Base-by-base conservation (phyloP, 1,284 basidiomycete species). In the Austroboletus novae-zelandiae region DNA sequence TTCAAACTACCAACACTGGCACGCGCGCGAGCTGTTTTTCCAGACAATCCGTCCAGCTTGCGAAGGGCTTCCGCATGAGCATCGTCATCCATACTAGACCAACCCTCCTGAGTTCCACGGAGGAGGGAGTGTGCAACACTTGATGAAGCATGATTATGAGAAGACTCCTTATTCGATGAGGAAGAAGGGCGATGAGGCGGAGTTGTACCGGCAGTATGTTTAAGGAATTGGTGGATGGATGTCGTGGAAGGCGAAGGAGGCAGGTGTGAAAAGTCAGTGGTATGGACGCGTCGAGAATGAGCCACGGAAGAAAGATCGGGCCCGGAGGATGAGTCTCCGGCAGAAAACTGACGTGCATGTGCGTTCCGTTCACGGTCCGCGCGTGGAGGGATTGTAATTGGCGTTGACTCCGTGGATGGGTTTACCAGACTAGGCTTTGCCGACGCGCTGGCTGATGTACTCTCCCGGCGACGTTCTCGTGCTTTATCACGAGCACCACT, bases 31-130 rank as follows among this genome's bases (percentile, higher is more conserved):
- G 84, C 80, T 36, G 78, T 84, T 58, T 90, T 92, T 7, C 82
- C 84, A 4, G 84, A 83, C 13, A 98, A 70, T 1, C 96, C 96
- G 62, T 99, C 97, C 23, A 99, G 74, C 71, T 97, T 97, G 48
- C 95, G 83, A 44, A 99, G 76, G 5, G 93, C 93, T 64, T 97
- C 94, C 4, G 85, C 89, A 2, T 96, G 95, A 15, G 87, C 87
- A 55, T 93, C 86, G 61, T 96, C 91, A 62, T 89, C 87, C 58
- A 91, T 74, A 55, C 80, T 86, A 23, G 84, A 86, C 89, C 89
- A 92, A 20, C 89, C 89, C 66, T 92, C 89, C 60, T 92, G 83
- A 7, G 84, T 85, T 25, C 91, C 84, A 61, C 90, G 79, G 45
- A 92, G 74, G 48, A 91, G 71, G 14, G 89, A 88, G 67, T 93